Evolutionary conservation across 2,329 filamentous ascomycete genomes (phyloP).

Genomic region (Pestalotiopsis sp.): DNA sequence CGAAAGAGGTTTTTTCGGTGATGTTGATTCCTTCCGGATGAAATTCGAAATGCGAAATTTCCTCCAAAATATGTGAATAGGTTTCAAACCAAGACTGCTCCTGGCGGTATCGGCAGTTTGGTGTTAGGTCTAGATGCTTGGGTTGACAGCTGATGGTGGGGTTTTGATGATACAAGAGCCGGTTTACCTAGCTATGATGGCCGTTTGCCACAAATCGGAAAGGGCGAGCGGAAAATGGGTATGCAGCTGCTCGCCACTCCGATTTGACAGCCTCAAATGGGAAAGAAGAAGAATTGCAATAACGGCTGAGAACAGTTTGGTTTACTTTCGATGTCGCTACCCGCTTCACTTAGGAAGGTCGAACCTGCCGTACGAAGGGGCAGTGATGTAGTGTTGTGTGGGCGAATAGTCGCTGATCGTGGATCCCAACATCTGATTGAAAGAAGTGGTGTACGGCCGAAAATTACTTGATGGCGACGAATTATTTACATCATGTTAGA

Average conservation of each 20-base stretch:
- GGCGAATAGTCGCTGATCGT: background rate
- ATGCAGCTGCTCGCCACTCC: background rate
- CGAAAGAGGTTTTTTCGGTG: background rate
- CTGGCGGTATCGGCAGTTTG: background rate
- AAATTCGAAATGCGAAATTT: background rate
- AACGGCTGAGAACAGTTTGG: background rate
- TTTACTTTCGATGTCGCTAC: background rate
- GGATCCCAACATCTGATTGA: background rate
- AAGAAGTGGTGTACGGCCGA: background rate
- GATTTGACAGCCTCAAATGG: background rate
- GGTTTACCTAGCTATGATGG: background rate
- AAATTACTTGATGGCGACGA: no score
- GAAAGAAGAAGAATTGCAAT: background rate
- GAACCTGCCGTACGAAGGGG: background rate
- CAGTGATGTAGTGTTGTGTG: background rate
- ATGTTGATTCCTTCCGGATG: background rate
- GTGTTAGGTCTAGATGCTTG: background rate
- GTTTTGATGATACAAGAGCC: background rate
- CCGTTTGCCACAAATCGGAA: background rate
- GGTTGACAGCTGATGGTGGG: conserved; percentile 7
- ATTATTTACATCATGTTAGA: no score
- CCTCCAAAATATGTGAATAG: background rate
- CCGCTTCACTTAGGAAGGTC: background rate
- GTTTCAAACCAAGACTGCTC: background rate
- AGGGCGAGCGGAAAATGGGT: background rate